Base-by-base conservation (phyloP, 768 basidiomycete species). In the Daedalea quercina region DNA sequence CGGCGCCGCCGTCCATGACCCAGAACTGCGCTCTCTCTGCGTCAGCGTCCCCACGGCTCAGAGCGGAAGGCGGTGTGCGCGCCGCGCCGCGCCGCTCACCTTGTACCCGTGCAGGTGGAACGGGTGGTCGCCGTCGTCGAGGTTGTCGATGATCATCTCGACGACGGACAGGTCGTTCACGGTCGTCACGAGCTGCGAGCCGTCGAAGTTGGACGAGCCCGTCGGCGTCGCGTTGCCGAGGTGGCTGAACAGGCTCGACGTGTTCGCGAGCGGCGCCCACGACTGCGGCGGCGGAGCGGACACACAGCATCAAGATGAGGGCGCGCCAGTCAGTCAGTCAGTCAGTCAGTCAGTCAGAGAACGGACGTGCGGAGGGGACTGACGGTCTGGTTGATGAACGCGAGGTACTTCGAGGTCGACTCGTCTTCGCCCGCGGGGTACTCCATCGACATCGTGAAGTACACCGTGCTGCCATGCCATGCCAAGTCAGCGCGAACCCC, bases 81-180 rank as follows among this genome's bases (percentile, higher is more conserved):
- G n/a, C n/a, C n/a, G n/a, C n/a, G n/a, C n/a, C 25, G 12, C 13
- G 25, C 4, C 15, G 35, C 54, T 33, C 20, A 54, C 57, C 51
- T 59, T 59, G 35, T 73, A 70, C 1, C 72, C 70, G 24, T 73
- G 71, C 52, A 73, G 61, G 54, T 73, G 71, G 63, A 73, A 73
- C 3, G 68, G 68, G 28, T 69, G 68, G 51, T 63, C 60, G 1
- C 65, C 63, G 49, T 67, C 66, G 60, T 67, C 68, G 26, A 62
- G 43, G 40, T 64, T 63, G 52, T 62, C 60, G 41, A 64, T 60
- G 35, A 60, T 41, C 54, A 64, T 55, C 44, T 64, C 60, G n/a
- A 62, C 63, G 3, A 61, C 59, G 44, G 60, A 59, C 26, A 51
- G 37, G 45, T 58, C 55, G 45, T 62, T 52, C 15, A 61, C 50